These are phyloP conservation scores for Hypoxylon sp. DNA, from an alignment of 2,329 filamentous ascomycete species.

Conservation along the genomic window DNA sequence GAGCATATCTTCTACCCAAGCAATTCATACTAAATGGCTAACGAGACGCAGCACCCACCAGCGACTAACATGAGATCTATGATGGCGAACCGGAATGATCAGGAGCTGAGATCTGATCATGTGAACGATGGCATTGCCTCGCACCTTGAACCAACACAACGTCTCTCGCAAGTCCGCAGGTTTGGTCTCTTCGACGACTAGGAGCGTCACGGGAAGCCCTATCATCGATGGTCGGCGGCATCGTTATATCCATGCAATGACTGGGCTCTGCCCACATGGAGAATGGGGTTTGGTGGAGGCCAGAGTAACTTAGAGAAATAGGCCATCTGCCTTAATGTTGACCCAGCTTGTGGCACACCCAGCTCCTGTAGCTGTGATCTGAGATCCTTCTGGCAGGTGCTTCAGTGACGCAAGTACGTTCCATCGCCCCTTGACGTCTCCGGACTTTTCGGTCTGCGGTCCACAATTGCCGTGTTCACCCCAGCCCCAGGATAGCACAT, in stretches of 20 bases:
- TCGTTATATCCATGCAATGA: background rate
- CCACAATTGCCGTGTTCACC: constrained; percentile 98
- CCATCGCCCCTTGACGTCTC: constrained; percentile 75
- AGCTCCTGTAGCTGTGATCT: constrained; percentile 76
- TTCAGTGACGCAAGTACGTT: constrained; percentile 73
- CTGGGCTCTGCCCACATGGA: constrained; percentile 1
- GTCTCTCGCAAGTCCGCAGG: constrained; percentile 73
- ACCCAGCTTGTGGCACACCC: constrained; percentile 94
- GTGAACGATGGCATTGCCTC: constrained; percentile 38
- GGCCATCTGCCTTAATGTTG: constrained; percentile 56
- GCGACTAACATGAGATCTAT: constrained; percentile 59
- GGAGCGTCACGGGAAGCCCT: background rate
- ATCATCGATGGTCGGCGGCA: background rate
- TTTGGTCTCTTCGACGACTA: constrained; percentile 58
- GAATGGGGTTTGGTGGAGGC: background rate
- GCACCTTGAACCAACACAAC: constrained; percentile 78
- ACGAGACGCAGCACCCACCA: constrained; percentile 57
- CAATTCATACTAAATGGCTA: constrained; percentile 43
- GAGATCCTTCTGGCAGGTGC: constrained; percentile 63
- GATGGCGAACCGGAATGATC: constrained; percentile 47
- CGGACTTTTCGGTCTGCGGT: constrained; percentile 66
- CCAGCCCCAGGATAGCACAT: constrained; percentile 92
- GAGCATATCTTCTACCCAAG: constrained; percentile 50
- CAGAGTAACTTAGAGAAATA: constrained; percentile 48
- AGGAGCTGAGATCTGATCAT: constrained; percentile 41